These are phyloP conservation scores for Vigna mungo DNA, from an alignment of 306 rosid genomes.

Conservation along the genomic window DNA sequence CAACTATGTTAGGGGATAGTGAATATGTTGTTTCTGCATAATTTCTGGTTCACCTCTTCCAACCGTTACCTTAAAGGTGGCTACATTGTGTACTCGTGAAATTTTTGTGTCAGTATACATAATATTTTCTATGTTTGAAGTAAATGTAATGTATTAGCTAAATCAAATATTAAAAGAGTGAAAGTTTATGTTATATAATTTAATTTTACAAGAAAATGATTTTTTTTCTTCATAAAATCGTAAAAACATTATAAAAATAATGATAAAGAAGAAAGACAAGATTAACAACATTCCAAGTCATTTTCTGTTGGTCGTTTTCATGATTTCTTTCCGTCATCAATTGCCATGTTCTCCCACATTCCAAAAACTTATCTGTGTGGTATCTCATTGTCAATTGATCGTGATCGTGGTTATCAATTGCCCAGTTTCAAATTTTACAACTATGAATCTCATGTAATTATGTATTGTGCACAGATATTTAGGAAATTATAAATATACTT, in stretches of 20 bases:
- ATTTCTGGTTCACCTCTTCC: background rate
- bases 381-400: background rate
- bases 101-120: too few relatives aligned
- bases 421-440: conserved; percentile 15
- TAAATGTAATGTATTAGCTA: too few relatives aligned
- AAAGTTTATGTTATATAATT: too few relatives aligned
- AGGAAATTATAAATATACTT: background rate
- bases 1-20: background rate
- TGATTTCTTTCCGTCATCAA: conserved; percentile 32
- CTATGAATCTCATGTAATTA: background rate
- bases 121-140: too few relatives aligned
- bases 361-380: background rate
- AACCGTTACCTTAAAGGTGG: background rate
- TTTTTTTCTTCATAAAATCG: too few relatives aligned
- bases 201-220: too few relatives aligned
- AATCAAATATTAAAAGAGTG: too few relatives aligned
- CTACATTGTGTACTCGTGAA: too few relatives aligned
- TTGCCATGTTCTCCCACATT: conserved; percentile 1
- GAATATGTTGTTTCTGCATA: conserved; percentile 11
- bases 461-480: background rate
- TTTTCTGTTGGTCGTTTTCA: conserved; percentile 35
- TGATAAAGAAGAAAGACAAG: background rate
- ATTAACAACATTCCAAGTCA: conserved; percentile 33
- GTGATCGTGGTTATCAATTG: conserved; percentile 2
- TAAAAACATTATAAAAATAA: too few relatives aligned